These are phyloP conservation scores for Russula lepida DNA, from an alignment of 768 basidiomycete genomes.

Conservation along the genomic window DNA sequence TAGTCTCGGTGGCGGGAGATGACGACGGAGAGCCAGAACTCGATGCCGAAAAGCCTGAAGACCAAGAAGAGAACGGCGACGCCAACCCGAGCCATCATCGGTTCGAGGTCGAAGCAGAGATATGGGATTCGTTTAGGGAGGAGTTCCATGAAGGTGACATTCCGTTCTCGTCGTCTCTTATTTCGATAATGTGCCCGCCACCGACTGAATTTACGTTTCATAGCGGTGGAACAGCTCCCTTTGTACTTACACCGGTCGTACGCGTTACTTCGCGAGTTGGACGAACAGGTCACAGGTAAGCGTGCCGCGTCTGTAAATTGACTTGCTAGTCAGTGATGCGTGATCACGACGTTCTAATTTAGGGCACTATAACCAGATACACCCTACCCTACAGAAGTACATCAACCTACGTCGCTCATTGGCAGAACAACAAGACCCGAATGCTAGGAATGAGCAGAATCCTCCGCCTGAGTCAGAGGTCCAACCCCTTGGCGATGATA, in stretches of 20 bases:
- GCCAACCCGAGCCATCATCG: not conserved
- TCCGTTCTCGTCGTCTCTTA: not conserved
- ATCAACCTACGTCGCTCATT: constrained; percentile 10
- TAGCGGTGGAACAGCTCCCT: constrained; percentile 20
- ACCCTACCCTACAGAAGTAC: constrained; percentile 13
- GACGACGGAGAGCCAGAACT: constrained; percentile 4
- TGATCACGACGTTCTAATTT: not conserved
- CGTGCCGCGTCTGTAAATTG: not conserved
- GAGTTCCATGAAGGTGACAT: constrained; percentile 16
- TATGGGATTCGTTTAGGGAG: constrained; percentile 18
- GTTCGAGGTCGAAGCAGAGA: constrained; percentile 7
- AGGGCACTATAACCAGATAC: constrained; percentile 14
- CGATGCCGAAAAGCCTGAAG: not conserved
- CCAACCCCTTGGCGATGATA: not conserved
- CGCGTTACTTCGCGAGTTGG: constrained; percentile 17
- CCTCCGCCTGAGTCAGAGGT: not conserved
- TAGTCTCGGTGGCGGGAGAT: not conserved
- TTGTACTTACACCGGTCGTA: constrained; percentile 19
- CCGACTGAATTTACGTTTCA: not conserved
- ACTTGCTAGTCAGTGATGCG: not conserved
- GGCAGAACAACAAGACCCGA: not conserved
- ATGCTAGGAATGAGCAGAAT: not conserved
- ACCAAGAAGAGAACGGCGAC: not conserved
- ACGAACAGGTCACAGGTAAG: constrained; percentile 18
- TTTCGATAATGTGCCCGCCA: not conserved